Percentiles rank a stretch among this genome's conserved stretches.
phyloP scores from a whole-genome alignment of 805 yeast genomes.

The Monosporozyma unispora region DNA sequence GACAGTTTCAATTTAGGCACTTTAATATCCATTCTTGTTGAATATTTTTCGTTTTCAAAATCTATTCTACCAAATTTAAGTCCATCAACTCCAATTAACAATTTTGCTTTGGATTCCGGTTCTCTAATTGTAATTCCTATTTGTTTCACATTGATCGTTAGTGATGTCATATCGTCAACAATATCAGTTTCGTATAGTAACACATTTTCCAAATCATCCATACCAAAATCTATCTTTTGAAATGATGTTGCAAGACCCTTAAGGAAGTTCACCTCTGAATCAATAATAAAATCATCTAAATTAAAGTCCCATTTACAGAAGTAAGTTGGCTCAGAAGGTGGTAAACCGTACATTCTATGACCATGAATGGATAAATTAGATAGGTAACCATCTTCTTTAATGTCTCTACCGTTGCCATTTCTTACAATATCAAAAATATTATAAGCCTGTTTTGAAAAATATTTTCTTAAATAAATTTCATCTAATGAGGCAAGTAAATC shows the following conservation, averaged over 20 bases:
- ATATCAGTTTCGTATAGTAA: conserved; percentile 47
- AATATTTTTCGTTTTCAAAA: conserved; percentile 57
- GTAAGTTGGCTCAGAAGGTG: conserved; percentile 82
- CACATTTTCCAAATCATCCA: conserved; percentile 67
- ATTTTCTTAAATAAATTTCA: conserved; percentile 13
- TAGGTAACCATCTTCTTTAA: conserved; percentile 14
- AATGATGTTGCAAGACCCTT: conserved; percentile 37
- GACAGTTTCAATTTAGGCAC: conserved; percentile 39
- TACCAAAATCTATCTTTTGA: conserved; percentile 50
- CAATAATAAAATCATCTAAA: conserved; percentile 47
- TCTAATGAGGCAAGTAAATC: conserved; percentile 62
- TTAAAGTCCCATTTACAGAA: conserved; percentile 85
- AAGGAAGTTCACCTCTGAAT: conserved; percentile 41
- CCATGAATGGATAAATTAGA: conserved; percentile 62
- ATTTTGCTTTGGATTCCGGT: conserved; percentile 18
- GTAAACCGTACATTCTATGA: conserved; percentile 87
- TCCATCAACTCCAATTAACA: conserved; percentile 20
- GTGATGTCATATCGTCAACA: conserved; percentile 59
- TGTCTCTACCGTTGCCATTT: conserved; percentile 14
- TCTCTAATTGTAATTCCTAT: conserved; percentile 37
- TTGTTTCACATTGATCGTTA: conserved; percentile 46
- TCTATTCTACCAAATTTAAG: conserved; percentile 48
- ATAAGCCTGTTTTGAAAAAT: conserved; percentile 9
- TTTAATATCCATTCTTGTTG: conserved; percentile 41
- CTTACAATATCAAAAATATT: conserved; percentile 26